These are phyloP conservation scores for Nevesoporus exiguus DNA, from an alignment of 768 basidiomycete genomes.

Conservation along the genomic window DNA sequence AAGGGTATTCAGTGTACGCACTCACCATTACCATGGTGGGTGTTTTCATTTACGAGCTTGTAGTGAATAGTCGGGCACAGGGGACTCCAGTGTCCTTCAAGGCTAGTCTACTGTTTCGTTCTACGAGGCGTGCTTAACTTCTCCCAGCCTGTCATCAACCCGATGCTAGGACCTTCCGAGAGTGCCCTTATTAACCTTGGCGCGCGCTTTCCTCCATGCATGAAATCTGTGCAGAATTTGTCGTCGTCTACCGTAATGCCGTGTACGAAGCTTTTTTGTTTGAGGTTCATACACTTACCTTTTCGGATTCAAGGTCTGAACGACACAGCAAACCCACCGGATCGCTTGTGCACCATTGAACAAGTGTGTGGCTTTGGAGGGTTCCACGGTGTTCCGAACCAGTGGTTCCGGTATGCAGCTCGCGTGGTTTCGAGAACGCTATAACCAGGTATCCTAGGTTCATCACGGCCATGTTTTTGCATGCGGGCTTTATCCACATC, in stretches of 20 bases:
- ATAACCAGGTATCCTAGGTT: conserved; percentile 47
- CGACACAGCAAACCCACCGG: conserved; percentile 78
- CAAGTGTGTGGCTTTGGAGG: conserved; percentile 90
- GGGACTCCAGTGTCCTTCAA: conserved; percentile 86
- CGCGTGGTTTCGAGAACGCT: conserved; percentile 45
- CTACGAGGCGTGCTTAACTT: conserved; percentile 6
- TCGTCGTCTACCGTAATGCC: conserved; percentile 52
- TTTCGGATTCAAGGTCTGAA: conserved; percentile 55
- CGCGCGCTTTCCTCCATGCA: conserved; percentile 91
- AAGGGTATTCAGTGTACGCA: conserved; percentile 48
- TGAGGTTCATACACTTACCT: conserved; percentile 8
- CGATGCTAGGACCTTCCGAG: conserved; percentile 87
- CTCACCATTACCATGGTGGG: conserved; percentile 65
- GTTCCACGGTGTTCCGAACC: conserved; percentile 46
- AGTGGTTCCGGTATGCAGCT: conserved; percentile 48
- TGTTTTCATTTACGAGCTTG: conserved; percentile 82
- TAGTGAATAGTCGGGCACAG: conserved; percentile 69
- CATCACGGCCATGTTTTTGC: conserved; percentile 85
- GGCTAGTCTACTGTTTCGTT: conserved; percentile 36
- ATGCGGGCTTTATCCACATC: conserved; percentile 95
- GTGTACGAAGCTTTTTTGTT: conserved; percentile 42
- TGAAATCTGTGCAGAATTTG: conserved; percentile 65
- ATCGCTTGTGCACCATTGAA: conserved; percentile 67
- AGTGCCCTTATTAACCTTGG: conserved; percentile 84
- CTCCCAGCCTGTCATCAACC: conserved; percentile 71